phyloP scores from a whole-genome alignment of 352 stramenopile genomes.

The Phytopythium chamaehyphon region DNA sequence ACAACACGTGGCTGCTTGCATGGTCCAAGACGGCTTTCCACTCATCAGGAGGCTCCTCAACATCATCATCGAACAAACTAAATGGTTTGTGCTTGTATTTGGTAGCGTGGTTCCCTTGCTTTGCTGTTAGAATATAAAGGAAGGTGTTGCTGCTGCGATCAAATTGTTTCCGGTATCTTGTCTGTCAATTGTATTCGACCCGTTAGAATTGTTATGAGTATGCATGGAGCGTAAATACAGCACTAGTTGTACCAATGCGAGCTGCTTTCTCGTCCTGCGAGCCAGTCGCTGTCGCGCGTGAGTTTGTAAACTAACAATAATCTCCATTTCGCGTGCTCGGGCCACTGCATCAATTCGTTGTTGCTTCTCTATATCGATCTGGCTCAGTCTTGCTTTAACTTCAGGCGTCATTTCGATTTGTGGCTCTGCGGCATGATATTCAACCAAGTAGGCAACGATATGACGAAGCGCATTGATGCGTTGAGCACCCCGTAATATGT shows the following conservation, averaged over 20 bases:
- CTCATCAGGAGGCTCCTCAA: slow-evolving; percentile 36
- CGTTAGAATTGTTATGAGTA: too few species aligned
- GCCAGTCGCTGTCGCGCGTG: slow-evolving; percentile 29
- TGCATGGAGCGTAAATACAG: not conserved
- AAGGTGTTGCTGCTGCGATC: slow-evolving; percentile 20
- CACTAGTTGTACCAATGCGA: slow-evolving; percentile 39
- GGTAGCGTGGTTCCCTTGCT: not conserved
- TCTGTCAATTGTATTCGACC: too few species aligned
- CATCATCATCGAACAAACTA: slow-evolving; percentile 43
- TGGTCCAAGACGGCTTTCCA: slow-evolving; percentile 23
- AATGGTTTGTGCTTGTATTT: slow-evolving; percentile 30
- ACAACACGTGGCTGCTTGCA: not conserved
- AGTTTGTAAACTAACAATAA: slow-evolving; percentile 32
- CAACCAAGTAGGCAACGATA: slow-evolving; percentile 35
- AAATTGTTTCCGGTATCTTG: slow-evolving; percentile 43
- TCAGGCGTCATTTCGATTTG: slow-evolving; percentile 37
- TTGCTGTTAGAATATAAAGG: slow-evolving; percentile 28
- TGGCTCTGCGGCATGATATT: slow-evolving; percentile 19
- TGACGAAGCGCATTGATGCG: slow-evolving; percentile 19
- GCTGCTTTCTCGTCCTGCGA: slow-evolving; percentile 16
- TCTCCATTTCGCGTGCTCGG: slow-evolving; percentile 11
- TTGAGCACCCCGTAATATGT: slow-evolving; percentile 13
- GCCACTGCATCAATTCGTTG: slow-evolving; percentile 1
- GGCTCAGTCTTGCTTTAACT: slow-evolving; percentile 21
- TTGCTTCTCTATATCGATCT: not conserved